Evolutionary conservation across 192 early-diverging fungal genomes (phyloP).

Genomic region (Entrophospora sp.): DNA sequence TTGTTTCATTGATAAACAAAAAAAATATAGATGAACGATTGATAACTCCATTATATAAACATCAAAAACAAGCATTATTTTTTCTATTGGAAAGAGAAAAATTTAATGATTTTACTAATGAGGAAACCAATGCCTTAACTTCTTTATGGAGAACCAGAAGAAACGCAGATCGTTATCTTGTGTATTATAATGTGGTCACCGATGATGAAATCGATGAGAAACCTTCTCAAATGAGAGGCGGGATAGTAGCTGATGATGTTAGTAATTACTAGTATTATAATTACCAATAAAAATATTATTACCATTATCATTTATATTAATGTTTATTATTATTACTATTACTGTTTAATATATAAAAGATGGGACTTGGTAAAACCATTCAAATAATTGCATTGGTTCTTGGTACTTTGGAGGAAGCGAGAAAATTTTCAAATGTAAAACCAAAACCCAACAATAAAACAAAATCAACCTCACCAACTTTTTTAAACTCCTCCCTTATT

Average conservation of each 20-base stretch:
- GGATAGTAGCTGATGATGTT: constrained; percentile 50
- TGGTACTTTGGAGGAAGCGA: constrained; percentile 29
- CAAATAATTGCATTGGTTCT: constrained; percentile 46
- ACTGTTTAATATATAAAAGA: no score
- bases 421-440: constrained; percentile 17
- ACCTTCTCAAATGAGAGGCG: constrained; percentile 45
- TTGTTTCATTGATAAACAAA: no score
- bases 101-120: constrained; percentile 44
- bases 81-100: constrained; percentile 74
- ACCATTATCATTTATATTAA: not conserved
- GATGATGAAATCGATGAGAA: constrained; percentile 29
- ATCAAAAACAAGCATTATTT: constrained; percentile 77
- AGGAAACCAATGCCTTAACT: constrained; percentile 34
- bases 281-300: no score
- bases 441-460: not conserved
- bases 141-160: constrained; percentile 33
- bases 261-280: not conserved
- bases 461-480: no score
- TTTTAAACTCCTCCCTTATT: no score
- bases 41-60: constrained; percentile 55
- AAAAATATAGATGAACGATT: not conserved
- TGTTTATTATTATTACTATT: not conserved
- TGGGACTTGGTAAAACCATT: constrained; percentile 56
- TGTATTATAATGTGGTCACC: constrained; percentile 43
- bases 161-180: constrained; percentile 28